Conservation (phyloP, 176 grass and related monocot species). For the Pharus latifolius region DNA sequence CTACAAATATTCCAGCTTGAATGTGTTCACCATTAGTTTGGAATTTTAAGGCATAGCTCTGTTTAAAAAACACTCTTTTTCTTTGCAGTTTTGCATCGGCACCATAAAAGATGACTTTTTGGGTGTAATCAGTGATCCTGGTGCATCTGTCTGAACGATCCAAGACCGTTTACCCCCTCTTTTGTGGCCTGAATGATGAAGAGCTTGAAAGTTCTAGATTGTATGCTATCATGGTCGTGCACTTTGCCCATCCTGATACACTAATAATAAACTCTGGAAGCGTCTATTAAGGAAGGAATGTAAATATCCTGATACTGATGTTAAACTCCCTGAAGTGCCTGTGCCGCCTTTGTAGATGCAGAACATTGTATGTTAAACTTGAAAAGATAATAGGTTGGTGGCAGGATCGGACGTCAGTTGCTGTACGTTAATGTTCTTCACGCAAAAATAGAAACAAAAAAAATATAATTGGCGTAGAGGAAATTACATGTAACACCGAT, state of each 20-base stretch:
- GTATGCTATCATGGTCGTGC: background rate
- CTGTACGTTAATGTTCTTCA: too few species aligned
- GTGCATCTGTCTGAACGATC: constrained; percentile 47
- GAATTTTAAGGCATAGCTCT: background rate
- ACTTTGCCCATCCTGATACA: background rate
- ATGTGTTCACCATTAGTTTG: background rate
- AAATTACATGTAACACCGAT: too few species aligned
- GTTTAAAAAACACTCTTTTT: too few species aligned
- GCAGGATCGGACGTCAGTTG: too few species aligned
- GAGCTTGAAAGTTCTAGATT: background rate
- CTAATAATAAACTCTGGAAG: background rate
- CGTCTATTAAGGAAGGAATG: background rate
- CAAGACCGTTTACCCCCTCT: too few species aligned
- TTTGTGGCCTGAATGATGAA: too few species aligned
- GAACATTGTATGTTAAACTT: too few species aligned
- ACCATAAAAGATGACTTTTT: constrained; percentile 97
- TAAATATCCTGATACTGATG: background rate
- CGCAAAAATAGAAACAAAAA: too few species aligned
- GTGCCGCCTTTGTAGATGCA: too few species aligned
- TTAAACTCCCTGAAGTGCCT: too few species aligned
- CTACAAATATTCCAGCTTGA: background rate
- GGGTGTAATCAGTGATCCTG: constrained; percentile 88
- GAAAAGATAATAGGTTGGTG: too few species aligned
- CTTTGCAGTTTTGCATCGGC: constrained; percentile 88
- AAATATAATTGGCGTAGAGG: too few species aligned